Conservation (phyloP, 2,329 filamentous ascomycete genomes). For the Dactylonectria estremocensis region DNA sequence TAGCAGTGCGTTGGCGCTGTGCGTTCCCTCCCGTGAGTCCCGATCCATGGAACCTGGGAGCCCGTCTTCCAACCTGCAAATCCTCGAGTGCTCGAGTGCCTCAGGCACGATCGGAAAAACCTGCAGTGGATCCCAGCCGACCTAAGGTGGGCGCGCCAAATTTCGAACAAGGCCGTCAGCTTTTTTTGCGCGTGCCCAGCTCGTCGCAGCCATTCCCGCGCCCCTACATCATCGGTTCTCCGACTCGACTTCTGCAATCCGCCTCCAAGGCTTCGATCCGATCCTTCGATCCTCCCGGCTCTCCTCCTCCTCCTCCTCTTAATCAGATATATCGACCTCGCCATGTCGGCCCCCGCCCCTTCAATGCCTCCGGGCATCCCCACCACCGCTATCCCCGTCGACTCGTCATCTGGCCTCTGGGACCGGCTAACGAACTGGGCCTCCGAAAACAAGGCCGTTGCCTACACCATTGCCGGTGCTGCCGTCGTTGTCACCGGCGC, state of each 20-base stretch:
- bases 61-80: too few species aligned
- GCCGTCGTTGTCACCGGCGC: conserved; percentile 93
- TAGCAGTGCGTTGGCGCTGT: too few species aligned
- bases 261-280: conserved; percentile 47
- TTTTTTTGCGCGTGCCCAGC: conserved; percentile 54
- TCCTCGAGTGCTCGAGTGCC: conserved; percentile 29
- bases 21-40: too few species aligned
- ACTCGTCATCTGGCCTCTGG: conserved; percentile 81
- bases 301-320: conserved; percentile 21
- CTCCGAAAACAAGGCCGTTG: conserved; percentile 93
- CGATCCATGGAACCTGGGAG: too few species aligned
- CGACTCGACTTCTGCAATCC: conserved; percentile 42
- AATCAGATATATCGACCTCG: conserved; percentile 45
- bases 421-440: conserved; percentile 93
- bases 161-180: conserved; percentile 50
- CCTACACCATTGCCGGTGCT: conserved; percentile 96
- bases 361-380: conserved; percentile 64
- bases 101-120: conserved; percentile 50
- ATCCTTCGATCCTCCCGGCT: conserved; percentile 42
- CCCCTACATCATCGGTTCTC: conserved; percentile 54
- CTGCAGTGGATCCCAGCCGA: conserved; percentile 47
- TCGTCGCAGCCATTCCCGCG: conserved; percentile 52
- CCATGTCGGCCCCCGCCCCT: conserved; percentile 64
- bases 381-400: conserved; percentile 64
- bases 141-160: conserved; percentile 46